Conservation (phyloP, 345 rosid genomes). For the Gossypium sturtianum region DNA sequence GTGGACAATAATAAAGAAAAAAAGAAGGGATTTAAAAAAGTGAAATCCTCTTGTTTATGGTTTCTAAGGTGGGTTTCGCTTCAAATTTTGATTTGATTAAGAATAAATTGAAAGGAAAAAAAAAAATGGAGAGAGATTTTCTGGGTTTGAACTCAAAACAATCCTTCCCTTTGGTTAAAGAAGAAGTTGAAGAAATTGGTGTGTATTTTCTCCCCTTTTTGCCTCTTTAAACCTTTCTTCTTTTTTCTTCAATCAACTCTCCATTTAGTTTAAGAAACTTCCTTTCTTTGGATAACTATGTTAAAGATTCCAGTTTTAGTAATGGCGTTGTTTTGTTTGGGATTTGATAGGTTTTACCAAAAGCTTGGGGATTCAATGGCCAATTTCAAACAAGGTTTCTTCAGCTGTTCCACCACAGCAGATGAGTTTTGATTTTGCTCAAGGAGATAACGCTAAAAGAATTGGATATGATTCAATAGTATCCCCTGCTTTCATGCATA, state of each 20-base stretch:
- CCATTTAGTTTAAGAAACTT: background rate
- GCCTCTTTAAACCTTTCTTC: background rate
- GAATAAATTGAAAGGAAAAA: background rate
- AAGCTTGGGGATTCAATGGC: conserved; percentile 44
- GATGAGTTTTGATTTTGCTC: conserved; percentile 38
- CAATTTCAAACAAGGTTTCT: conserved; percentile 38
- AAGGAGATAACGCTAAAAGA: conserved; percentile 35
- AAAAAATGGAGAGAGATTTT: conserved; percentile 76
- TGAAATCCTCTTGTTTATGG: background rate
- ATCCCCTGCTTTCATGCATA: conserved; percentile 28
- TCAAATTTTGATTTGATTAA: conserved; percentile 4
- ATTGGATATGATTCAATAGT: conserved; percentile 23
- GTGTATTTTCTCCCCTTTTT: background rate
- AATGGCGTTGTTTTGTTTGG: background rate
- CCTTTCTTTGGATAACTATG: background rate
- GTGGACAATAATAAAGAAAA: background rate
- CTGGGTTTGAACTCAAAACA: conserved; percentile 56
- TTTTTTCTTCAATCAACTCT: background rate
- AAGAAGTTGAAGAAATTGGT: conserved; percentile 45
- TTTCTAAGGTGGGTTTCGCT: conserved; percentile 13
- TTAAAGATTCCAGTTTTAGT: background rate
- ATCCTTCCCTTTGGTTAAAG: conserved; percentile 42
- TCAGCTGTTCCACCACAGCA: conserved; percentile 27
- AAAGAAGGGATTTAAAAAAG: conserved; percentile 8
- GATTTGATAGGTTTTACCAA: conserved; percentile 27